Base-by-base conservation (phyloP, 352 stramenopile species). In the Globisporangium acanthophoron region DNA sequence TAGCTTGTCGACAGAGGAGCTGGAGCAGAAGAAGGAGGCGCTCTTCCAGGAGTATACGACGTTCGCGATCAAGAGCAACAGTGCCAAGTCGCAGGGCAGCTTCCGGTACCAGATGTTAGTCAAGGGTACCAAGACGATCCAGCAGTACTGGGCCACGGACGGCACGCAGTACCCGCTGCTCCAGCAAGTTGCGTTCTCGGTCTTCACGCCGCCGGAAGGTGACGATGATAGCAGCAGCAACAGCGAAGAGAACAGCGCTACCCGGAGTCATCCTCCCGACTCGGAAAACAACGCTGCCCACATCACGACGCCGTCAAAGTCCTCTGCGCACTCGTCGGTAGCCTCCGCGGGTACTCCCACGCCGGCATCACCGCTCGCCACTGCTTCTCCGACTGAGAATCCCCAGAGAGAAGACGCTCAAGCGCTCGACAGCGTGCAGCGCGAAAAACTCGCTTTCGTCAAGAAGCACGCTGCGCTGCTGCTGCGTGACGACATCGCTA, bases 121-220 rank as follows among this genome's bases (percentile, higher is more conserved):
- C 20, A 66, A 64, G 3, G 41, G 53, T 31, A 69, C 71, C 16
- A 75, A 78, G 64, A 59, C 56, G 11, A 61, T 71, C 39, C 45
- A 64, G 33, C 70, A 75, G 48, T 78, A 66, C 47, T 78, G 70
- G 70, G 58, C 66, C 35, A 61, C 56, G 15, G 70, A 78, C 47
- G 64, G 67, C 0, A 41, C 59, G 49, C 64, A 44, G 16, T 78
- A 61, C 52, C 70, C 70, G 21, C 27, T 70, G 21, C 53, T 78
- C 18, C 67, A 78, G 45, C 46, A 53, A n/a, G 46, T 75, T 9
- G 70, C 70, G 18, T 37, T 57, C 31, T 27, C 53, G 16, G 46
- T 78, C 46, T 71, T 78, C 37, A 33, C 35, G 21, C 11, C 40
- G 11, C 33, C 24, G 35, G 11, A 24, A 11, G 20, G 8, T 2